Conservation (phyloP, 202 grass and related monocot species). For the Carex sylvatica region DNA sequence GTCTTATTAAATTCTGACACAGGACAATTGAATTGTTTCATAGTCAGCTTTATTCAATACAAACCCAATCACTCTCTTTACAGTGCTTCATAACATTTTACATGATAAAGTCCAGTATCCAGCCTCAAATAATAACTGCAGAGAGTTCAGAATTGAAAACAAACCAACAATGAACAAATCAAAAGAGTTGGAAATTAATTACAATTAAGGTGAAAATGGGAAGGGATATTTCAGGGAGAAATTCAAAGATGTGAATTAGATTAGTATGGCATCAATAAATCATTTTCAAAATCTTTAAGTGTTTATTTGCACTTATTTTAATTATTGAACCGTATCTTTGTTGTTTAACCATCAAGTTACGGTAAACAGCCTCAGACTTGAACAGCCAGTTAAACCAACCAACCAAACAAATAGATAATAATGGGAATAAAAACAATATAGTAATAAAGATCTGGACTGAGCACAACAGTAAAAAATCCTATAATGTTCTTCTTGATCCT, state of each 20-base stretch:
- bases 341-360: neutral
- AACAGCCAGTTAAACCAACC: neutral
- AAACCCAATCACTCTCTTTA: neutral
- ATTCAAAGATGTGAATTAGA: neutral
- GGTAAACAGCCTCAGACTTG: neutral
- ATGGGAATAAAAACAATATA: slow-evolving; percentile 15
- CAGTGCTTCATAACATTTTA: neutral
- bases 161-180: neutral
- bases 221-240: neutral
- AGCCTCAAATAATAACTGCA: neutral
- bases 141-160: neutral
- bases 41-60: neutral
- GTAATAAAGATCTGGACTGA: neutral
- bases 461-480: neutral
- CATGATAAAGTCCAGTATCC: neutral
- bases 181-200: neutral
- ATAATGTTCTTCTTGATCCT: slow-evolving; percentile 32
- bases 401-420: neutral
- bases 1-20: neutral
- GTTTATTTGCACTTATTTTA: neutral
- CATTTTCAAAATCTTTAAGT: neutral
- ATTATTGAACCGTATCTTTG: neutral
- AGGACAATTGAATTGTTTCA: neutral
- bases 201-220: neutral
- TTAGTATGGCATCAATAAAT: neutral